These are phyloP conservation scores for Bjerkandera adusta DNA, from an alignment of 1,284 basidiomycete species.

Conservation along the genomic window DNA sequence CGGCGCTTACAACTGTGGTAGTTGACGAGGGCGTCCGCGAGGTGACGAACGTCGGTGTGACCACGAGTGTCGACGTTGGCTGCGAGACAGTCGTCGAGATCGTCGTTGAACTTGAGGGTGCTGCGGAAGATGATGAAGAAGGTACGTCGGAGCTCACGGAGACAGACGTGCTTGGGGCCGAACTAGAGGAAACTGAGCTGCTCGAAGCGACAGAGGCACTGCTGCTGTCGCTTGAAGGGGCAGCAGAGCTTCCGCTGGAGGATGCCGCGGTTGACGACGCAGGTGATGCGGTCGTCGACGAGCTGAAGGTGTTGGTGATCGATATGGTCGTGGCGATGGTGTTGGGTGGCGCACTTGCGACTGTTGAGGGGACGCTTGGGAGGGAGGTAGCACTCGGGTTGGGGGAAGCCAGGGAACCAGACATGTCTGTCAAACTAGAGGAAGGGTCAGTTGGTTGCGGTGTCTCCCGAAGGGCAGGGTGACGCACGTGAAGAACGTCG, in stretches of 20 bases:
- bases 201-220: background rate
- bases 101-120: no score
- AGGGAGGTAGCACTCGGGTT: conserved; percentile 45
- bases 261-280: conserved; percentile 8
- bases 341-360: conserved; percentile 21
- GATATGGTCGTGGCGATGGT: conserved; percentile 17
- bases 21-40: no score
- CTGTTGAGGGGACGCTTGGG: conserved; percentile 43
- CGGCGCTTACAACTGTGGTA: no score
- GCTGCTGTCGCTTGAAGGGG: background rate
- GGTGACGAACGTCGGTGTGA: no score
- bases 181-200: background rate
- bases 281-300: background rate
- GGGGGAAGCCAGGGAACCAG: conserved; percentile 50
- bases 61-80: no score
- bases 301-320: conserved; percentile 11
- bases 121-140: no score
- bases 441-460: background rate
- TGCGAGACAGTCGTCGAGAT: no score
- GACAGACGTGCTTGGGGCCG: background rate
- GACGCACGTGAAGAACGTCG: conserved; percentile 53
- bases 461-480: background rate
- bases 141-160: background rate
- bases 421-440: conserved; percentile 53
- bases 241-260: background rate